These are phyloP conservation scores for Colletotrichum graminicola DNA, from an alignment of 2,329 filamentous ascomycete species.

Conservation along the genomic window DNA sequence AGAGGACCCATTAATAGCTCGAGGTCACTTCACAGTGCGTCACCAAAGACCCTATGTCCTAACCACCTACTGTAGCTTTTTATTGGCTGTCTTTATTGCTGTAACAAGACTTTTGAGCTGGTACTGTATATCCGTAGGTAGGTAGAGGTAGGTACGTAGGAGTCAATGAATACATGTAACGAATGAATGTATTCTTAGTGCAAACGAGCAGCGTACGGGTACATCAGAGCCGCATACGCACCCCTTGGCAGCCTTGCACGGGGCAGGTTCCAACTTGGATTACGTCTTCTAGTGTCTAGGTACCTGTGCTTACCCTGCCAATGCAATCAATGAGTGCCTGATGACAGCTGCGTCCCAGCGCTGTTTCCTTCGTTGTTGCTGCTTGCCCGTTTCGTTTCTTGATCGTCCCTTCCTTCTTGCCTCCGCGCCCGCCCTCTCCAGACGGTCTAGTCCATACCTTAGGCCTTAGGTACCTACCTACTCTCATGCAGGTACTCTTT, in stretches of 20 bases:
- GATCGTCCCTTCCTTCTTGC: neutral
- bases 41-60: no score
- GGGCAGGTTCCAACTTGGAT: neutral
- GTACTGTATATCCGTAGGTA: no score
- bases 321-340: neutral
- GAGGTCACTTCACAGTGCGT: no score
- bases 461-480: no score
- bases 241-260: constrained; percentile 35
- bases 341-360: constrained; percentile 25
- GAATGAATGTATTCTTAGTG: neutral
- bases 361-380: neutral
- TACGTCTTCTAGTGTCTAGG: constrained; percentile 1
- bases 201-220: neutral
- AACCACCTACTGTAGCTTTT: no score
- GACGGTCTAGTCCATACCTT: no score
- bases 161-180: no score
- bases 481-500: neutral
- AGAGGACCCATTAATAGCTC: no score
- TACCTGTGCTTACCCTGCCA: neutral
- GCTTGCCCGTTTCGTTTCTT: neutral
- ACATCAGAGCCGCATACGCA: constrained; percentile 17
- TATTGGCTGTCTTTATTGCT: no score
- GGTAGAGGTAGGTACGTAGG: no score
- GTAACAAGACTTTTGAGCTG: no score
- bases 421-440: neutral